Percentiles rank a stretch among this genome's conserved stretches.
These are phyloP conservation scores for Murraya paniculata DNA, from an alignment of 345 rosid genomes.

Conservation along the genomic window DNA sequence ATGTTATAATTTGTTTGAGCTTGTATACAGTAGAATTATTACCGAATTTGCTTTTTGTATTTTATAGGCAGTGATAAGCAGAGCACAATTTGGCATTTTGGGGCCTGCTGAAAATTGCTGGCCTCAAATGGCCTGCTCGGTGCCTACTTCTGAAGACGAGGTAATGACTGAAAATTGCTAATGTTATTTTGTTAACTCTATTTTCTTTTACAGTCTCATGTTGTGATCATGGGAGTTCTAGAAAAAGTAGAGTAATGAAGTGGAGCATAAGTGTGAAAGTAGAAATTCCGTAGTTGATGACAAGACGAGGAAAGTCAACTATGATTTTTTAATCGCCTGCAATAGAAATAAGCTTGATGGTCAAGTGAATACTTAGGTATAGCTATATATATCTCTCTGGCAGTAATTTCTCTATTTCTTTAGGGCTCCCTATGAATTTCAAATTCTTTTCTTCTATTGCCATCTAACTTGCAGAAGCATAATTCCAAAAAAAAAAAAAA, in stretches of 20 bases:
- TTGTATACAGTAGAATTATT: not conserved
- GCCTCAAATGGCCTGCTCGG: slow-evolving; percentile 94
- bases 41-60: slow-evolving; percentile 15
- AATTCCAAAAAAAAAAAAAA: too few species aligned
- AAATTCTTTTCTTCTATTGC: not conserved
- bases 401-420: not conserved
- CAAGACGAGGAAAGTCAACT: not conserved
- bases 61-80: slow-evolving; percentile 77
- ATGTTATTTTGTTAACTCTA: not conserved
- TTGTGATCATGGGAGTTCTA: not conserved
- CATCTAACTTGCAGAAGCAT: not conserved
- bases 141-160: slow-evolving; percentile 65
- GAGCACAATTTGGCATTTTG: slow-evolving; percentile 75
- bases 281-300: not conserved
- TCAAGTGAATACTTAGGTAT: not conserved
- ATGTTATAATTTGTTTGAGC: not conserved
- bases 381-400: not conserved
- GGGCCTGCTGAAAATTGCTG: slow-evolving; percentile 70
- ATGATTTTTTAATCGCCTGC: not conserved
- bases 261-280: not conserved
- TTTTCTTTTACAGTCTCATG: not conserved
- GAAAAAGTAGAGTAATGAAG: not conserved
- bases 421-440: not conserved
- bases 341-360: not conserved
- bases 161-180: slow-evolving; percentile 30